Conservation (phyloP, 73 alveolate species). For the Tetrahymena thermophila region DNA sequence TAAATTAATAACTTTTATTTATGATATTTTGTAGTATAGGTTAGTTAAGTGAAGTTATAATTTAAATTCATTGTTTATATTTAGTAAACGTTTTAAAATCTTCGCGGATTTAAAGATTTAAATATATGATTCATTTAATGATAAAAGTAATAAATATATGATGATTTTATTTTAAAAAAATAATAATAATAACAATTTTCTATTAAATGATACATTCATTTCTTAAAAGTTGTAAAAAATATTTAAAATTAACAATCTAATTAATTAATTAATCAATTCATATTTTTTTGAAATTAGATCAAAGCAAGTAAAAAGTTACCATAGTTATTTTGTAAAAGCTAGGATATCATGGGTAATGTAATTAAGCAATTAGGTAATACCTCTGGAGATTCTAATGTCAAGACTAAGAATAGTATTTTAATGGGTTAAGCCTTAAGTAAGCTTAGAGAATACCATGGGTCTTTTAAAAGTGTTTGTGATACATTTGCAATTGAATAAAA, state of each 20-base stretch:
- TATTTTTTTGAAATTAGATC: not conserved
- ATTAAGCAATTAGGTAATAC: not conserved
- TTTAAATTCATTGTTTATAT: not conserved
- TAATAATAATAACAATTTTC: not conserved
- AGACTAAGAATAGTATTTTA: not conserved
- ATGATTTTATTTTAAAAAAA: not conserved
- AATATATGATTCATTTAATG: not conserved
- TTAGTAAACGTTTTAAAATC: not conserved
- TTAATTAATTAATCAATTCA: not conserved
- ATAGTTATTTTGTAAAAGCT: not conserved
- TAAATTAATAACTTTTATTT: too few relatives aligned
- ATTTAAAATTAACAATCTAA: not conserved
- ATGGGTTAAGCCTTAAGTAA: slow-evolving; percentile 29
- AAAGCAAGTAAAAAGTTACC: not conserved
- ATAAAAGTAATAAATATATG: not conserved
- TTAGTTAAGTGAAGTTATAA: too few relatives aligned
- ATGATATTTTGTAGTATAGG: too few relatives aligned
- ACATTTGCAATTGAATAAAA: slow-evolving; percentile 84
- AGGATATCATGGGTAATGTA: not conserved
- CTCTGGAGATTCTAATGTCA: not conserved
- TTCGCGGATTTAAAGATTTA: not conserved
- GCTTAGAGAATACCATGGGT: slow-evolving; percentile 92
- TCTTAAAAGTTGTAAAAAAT: not conserved
- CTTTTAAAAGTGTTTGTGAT: slow-evolving; percentile 88
- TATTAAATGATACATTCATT: not conserved